Conservation (phyloP, 2,329 filamentous ascomycete genomes). For the Nothophoma quercina region DNA sequence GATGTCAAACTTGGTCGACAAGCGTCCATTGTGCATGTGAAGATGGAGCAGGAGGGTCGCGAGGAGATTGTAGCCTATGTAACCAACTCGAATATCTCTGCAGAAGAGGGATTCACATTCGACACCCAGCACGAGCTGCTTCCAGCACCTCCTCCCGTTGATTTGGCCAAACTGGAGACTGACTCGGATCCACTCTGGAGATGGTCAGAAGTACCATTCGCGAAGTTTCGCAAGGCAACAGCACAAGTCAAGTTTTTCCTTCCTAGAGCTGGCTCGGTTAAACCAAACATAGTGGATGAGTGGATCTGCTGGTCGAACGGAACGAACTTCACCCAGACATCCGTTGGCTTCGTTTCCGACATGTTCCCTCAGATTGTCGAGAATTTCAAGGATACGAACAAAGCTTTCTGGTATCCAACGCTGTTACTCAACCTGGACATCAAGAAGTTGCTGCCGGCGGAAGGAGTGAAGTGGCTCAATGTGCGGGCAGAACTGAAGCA, state of each 20-base stretch:
- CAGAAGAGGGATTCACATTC: slow-evolving; percentile 65
- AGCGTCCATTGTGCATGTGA: slow-evolving; percentile 69
- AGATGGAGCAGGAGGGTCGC: slow-evolving; percentile 63
- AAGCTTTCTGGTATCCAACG: slow-evolving; percentile 76
- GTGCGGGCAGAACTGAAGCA: slow-evolving; percentile 70
- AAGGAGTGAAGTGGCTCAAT: slow-evolving; percentile 77
- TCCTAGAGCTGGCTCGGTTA: slow-evolving; percentile 56
- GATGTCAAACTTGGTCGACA: slow-evolving; percentile 71
- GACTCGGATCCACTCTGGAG: slow-evolving; percentile 60
- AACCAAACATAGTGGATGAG: slow-evolving; percentile 62
- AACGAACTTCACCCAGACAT: slow-evolving; percentile 68
- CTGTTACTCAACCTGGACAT: slow-evolving; percentile 77
- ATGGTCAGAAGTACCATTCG: slow-evolving; percentile 54
- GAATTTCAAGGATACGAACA: slow-evolving; percentile 43
- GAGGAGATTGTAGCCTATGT: slow-evolving; percentile 71
- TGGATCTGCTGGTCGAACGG: slow-evolving; percentile 71
- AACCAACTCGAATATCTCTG: slow-evolving; percentile 68
- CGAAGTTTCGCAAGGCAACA: slow-evolving; percentile 59
- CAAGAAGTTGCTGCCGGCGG: slow-evolving; percentile 73
- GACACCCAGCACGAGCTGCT: slow-evolving; percentile 62
- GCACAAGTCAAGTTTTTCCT: slow-evolving; percentile 62
- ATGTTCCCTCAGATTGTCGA: slow-evolving; percentile 73
- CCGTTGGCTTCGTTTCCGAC: slow-evolving; percentile 72
- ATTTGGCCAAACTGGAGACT: slow-evolving; percentile 52
- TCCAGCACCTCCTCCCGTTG: slow-evolving; percentile 54